Base-by-base conservation (phyloP, 2,329 filamentous ascomycete genomes). In the Herpotrichia juniperi region DNA sequence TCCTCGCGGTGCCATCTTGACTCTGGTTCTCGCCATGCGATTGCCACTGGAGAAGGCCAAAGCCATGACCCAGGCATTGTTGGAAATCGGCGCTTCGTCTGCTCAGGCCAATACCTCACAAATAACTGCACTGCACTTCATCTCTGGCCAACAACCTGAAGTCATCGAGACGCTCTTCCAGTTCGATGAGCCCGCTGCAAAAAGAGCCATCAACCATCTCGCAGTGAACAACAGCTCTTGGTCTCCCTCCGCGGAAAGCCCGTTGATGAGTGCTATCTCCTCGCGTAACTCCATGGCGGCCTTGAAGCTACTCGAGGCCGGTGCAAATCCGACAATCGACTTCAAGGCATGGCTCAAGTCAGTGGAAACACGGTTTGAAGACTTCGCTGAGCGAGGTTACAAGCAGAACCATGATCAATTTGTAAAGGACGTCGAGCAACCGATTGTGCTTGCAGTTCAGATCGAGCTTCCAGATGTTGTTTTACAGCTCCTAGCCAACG, bases 71-170 rank as follows among this genome's bases (percentile, higher is more conserved):
- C 76, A 80, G 42, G 79, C 83, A 0, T 79, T 96, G 8, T 74
- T 96, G 25, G 79, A 82, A 40, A 80, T 92, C 1, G 90, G 90
- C 1, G 89, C 89, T 1, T 88, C 87, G 1, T 86, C 81, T 28
- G 84, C 87, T 0, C 90, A 94, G 69, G 90, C 87, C 0, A 90
- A 93, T 58, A 67, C 83, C 30, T 75, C 81, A 8, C 81, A 85
- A 3, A 76, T 80, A 25, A 92, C 89, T 1, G 85, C 83, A 0
- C 79, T 96, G 53, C 84, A 91, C 54, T 83, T 84, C 53, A 83
- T 85, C 48, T 80, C 88, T 1, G 75, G 80, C n/a, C 71, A 77
- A 16, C 76, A 81, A 2, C 79, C 82, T 24, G 73, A 76, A 2
- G 59, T 81, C 21, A 56, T 83, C 2, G 68, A 80, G 7, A 63